Base-by-base conservation (phyloP, 768 basidiomycete species). In the Strobilomyces echinocephalus region DNA sequence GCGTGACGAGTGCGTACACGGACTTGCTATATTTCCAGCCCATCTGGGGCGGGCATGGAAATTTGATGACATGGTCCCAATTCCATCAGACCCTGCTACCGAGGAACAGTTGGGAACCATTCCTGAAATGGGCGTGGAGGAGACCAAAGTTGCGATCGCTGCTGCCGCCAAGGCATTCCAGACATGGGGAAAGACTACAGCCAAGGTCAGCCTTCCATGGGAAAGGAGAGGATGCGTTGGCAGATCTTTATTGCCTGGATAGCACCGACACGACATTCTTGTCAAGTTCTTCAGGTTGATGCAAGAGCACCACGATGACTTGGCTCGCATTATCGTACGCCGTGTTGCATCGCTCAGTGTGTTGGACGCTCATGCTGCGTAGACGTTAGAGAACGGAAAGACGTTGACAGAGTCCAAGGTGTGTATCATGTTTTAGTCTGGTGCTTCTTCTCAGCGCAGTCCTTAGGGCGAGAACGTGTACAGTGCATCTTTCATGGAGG, bases 301-400 rank as follows among this genome's bases (percentile, higher is more conserved):
- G 87, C 76, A 81, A 60, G 82, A 91, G 63, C 81, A 97, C 67
- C 74, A 84, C 34, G 92, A 97, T 34, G 97, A 99, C 67, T 75
- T 99, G 35, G 82, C 83, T 3, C 81, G 88, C 41, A 81, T 99
- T 54, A 91, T 97, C 60, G 91, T 90, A 48, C 66, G 86, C 74
- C 20, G 33, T 24, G 8, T 49, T 15, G 36, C 21, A 38, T 46
- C 20, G 38, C 34, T 26, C 33, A 46, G 16, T 42, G 31, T 49
- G 33, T 28, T 57, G 43, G 42, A 55, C 26, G 35, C 39, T 61
- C 33, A 63, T 55, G 3, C 43, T 47, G 42, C 45, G 36, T 68
- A 92, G 91, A 95, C 92, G 7, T 72, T 94, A 55, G 97, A 99
- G 74, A 99, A 99, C 64, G 97, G 97, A 34, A 99, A 98, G 73